A percentile compares a stretch with the other conserved stretches of the same genome.
Evolutionary conservation across 2,329 filamentous ascomycete species (phyloP).

Genomic region (Epichloe baconii): DNA sequence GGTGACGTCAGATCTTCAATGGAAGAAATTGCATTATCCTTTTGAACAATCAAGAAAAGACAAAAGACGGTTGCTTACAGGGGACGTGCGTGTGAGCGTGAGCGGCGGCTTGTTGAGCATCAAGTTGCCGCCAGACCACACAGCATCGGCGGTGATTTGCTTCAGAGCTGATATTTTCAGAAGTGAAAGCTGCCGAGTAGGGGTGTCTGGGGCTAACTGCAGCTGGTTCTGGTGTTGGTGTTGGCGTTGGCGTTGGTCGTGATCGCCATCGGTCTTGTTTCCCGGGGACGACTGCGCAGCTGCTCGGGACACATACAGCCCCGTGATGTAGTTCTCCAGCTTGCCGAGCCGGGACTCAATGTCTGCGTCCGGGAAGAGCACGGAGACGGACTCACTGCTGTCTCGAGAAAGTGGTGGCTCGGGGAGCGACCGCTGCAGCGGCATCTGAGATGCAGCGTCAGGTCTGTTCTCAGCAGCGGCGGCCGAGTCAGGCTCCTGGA

Average conservation of each 20-base stretch:
- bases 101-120: neutral
- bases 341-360: constrained; percentile 1
- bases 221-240: neutral
- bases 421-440: neutral
- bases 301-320: neutral
- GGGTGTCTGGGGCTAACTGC: neutral
- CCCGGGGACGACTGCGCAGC: neutral
- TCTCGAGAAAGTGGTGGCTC: neutral
- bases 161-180: neutral
- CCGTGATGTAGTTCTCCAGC: neutral
- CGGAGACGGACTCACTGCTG: neutral
- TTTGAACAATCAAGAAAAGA: neutral
- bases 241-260: neutral
- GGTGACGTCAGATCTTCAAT: neutral
- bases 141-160: neutral
- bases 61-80: constrained; percentile 1
- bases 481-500: neutral
- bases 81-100: neutral
- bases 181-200: neutral
- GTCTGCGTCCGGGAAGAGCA: neutral
- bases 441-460: neutral
- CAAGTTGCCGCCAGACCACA: constrained; percentile 1
- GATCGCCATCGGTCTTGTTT: neutral
- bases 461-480: neutral
- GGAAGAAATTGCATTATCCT: neutral